phyloP scores from a whole-genome alignment of 1,284 basidiomycete species.

The Cryptococcus sp. region DNA sequence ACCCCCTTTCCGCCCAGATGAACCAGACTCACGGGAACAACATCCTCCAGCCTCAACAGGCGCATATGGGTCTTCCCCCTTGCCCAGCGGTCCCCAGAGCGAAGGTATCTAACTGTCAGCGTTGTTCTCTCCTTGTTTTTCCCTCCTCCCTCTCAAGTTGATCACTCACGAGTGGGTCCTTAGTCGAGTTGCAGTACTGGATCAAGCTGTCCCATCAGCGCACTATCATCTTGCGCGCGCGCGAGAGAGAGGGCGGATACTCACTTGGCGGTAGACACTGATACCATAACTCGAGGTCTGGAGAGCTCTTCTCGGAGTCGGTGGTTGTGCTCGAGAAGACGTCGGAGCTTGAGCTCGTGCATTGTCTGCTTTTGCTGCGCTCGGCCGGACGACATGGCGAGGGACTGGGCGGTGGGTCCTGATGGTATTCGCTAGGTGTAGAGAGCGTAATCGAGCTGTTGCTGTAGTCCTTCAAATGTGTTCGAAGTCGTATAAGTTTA shows the following conservation, averaged over 20 bases:
- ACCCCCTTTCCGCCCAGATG: too few species aligned
- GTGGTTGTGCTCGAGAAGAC: constrained; percentile 89
- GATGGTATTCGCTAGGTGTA: too few species aligned
- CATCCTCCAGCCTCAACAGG: background rate
- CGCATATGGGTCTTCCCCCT: background rate
- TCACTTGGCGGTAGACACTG: constrained; percentile 65
- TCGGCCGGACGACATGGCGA: constrained; percentile 18
- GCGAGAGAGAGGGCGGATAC: constrained; percentile 5
- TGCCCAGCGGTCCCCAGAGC: background rate
- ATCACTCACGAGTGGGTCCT: constrained; percentile 69
- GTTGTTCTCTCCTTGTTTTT: background rate
- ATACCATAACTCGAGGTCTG: constrained; percentile 80
- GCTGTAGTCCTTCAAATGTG: too few species aligned
- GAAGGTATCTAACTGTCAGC: background rate
- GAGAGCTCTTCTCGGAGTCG: constrained; percentile 85
- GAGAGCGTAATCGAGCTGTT: too few species aligned
- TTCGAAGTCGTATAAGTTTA: too few species aligned
- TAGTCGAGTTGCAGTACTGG: constrained; percentile 84
- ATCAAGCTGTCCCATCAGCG: constrained; percentile 69
- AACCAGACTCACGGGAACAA: background rate
- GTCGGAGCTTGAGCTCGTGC: constrained; percentile 92
- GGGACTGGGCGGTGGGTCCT: too few species aligned
- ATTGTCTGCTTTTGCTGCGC: constrained; percentile 53
- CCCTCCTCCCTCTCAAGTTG: background rate
- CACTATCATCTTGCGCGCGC: background rate